Evolutionary conservation across 306 rosid genomes (phyloP), one percentile per base, ranked within the genome.

Genomic region (Castanospermum australe): DNA sequence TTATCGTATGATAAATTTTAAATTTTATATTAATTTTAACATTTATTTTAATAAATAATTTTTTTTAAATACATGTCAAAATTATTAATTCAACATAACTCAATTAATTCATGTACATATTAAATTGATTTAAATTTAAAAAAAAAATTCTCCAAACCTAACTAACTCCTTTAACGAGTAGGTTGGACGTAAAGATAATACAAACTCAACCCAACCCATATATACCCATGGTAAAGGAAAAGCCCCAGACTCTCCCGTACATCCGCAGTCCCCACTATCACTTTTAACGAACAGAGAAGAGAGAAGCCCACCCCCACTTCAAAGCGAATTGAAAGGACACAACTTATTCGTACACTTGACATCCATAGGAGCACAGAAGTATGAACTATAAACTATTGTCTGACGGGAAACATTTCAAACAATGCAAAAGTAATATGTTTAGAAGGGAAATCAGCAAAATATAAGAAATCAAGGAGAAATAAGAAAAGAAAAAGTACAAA

Each of bases 371-470:
- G 67, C 70, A 67, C 38, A 69, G 70, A 84, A 76, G 61, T 59
- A 86, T 12, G 41, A 60, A 38, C 1, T 13, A 21, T 51, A 48
- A 39, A 52, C 81, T 32, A 64, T 57, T 64, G 78, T 68, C 81
- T 61, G 67, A 76, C 57, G 54, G 9, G 56, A 35, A 45, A 67
- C 71, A 77, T 39, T 63, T 39, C 86, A 88, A 77, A 71, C 85
- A 66, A 72, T 71, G 55, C 42, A 25, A 42, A 21, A 52, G 76
- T 69, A 63, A 61, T 20, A 61, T 54, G 18, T 47, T 75, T 54
- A 18, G 75, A 47, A 17, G 48, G 22, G 78, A 76, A 70, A 68
- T 60, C 28, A 48, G 74, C 76, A 83, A 75, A 86, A 78, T 60
- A 42, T 65, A 76, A 84, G 60, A 14, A 75, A 67, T 35, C 71